Evolutionary conservation across 176 grass and related monocot genomes (phyloP).

Genomic region (Juncus inflexus): DNA sequence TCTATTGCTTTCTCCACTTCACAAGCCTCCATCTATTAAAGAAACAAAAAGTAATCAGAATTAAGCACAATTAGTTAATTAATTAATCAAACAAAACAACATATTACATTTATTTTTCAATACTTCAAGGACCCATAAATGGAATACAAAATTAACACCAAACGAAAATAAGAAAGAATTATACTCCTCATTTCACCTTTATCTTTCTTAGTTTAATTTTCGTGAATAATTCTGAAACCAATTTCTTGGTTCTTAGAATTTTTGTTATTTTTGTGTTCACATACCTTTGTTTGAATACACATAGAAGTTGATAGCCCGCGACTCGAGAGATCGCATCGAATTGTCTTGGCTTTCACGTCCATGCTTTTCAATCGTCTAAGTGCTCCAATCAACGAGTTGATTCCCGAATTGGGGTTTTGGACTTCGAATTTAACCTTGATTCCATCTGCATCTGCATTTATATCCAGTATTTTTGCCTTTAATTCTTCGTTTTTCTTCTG

Average conservation of each 20-base stretch:
- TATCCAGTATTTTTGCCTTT: constrained; percentile 48
- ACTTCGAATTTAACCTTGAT: constrained; percentile 62
- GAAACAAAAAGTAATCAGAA: too few relatives aligned
- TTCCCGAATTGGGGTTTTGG: constrained; percentile 42
- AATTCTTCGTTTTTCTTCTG: constrained; percentile 52
- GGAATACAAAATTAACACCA: too few relatives aligned
- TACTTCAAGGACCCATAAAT: too few relatives aligned
- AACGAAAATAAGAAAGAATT: too few relatives aligned
- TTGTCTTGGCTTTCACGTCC: constrained; percentile 55
- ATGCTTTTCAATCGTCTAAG: constrained; percentile 57
- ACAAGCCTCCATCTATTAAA: constrained; percentile 46
- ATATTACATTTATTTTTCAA: background rate
- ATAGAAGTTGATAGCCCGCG: constrained; percentile 41
- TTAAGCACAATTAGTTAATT: background rate
- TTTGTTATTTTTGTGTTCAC: background rate
- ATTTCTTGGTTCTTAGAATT: background rate
- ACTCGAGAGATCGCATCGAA: constrained; percentile 38
- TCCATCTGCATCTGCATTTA: constrained; percentile 33
- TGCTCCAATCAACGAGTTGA: constrained; percentile 71
- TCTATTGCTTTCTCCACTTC: constrained; percentile 64
- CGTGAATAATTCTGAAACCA: too few relatives aligned
- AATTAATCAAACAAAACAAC: background rate
- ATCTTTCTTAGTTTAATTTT: too few relatives aligned
- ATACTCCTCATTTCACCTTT: too few relatives aligned
- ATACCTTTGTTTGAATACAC: constrained; percentile 70